These are phyloP conservation scores for Leccinum glutinopallens DNA, from an alignment of 1,284 basidiomycete species.

Conservation along the genomic window DNA sequence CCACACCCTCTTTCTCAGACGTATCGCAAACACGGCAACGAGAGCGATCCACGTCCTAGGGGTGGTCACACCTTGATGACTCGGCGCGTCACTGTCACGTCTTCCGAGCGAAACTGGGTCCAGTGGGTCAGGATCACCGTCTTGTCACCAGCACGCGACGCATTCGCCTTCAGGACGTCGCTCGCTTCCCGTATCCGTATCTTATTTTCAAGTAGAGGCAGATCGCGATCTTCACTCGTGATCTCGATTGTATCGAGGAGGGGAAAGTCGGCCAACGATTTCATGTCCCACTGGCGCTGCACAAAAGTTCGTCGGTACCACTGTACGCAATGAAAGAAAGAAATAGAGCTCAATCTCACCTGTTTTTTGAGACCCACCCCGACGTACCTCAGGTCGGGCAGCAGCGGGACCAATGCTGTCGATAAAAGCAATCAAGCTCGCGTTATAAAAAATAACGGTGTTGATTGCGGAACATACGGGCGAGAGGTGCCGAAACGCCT, in stretches of 20 bases:
- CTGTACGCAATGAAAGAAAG: not conserved
- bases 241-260: slow-evolving; percentile 12
- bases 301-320: not conserved
- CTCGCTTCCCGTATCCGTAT: not conserved
- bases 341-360: not conserved
- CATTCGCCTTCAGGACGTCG: slow-evolving; percentile 11
- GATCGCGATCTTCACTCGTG: not conserved
- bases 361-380: not conserved
- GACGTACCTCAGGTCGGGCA: slow-evolving; percentile 15
- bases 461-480: slow-evolving; percentile 6
- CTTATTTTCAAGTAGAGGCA: not conserved
- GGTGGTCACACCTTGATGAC: slow-evolving; percentile 12
- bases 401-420: slow-evolving; percentile 6
- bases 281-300: not conserved
- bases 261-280: not conserved
- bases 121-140: not conserved
- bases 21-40: not conserved
- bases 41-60: slow-evolving; percentile 2
- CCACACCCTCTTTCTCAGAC: not conserved
- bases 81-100: slow-evolving; percentile 2
- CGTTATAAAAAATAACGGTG: slow-evolving; percentile 11
- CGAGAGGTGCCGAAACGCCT: slow-evolving; percentile 7
- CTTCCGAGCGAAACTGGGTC: not conserved
- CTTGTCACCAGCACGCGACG: slow-evolving; percentile 9
- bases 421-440: not conserved